A percentile compares a stretch with the other conserved stretches of the same genome.
Conservation (phyloP, 768 basidiomycete genomes). For the Tremella fuciformis region DNA sequence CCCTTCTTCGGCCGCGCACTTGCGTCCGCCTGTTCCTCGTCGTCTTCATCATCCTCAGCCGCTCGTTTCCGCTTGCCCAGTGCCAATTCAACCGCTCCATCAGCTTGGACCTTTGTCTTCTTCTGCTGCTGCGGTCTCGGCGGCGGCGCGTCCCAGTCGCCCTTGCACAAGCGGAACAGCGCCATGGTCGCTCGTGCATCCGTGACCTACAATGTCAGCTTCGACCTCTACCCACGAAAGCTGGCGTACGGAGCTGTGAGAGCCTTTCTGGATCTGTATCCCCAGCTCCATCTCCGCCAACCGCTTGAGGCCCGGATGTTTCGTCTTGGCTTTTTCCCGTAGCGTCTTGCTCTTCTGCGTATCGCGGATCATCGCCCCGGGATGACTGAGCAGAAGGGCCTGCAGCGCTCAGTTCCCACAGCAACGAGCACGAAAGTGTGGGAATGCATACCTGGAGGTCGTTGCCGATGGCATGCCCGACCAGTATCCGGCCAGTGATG, state of each 20-base stretch:
- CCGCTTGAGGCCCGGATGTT: constrained; percentile 71
- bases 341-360: constrained; percentile 53
- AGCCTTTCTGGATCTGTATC: constrained; percentile 76
- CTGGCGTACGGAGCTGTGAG: constrained; percentile 77
- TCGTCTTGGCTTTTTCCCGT: constrained; percentile 61
- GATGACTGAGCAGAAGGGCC: constrained; percentile 55
- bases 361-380: constrained; percentile 52
- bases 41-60: not conserved
- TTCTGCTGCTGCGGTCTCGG: not conserved
- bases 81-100: constrained; percentile 7
- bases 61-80: constrained; percentile 7
- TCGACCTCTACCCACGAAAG: not conserved
- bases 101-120: not conserved
- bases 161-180: constrained; percentile 75
- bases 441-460: constrained; percentile 69
- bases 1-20: not conserved
- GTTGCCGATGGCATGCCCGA: constrained; percentile 89
- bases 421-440: not conserved
- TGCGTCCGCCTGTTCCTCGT: not conserved
- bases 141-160: constrained; percentile 65
- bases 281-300: constrained; percentile 77
- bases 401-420: constrained; percentile 15
- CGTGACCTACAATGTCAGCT: constrained; percentile 62
- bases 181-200: constrained; percentile 97
- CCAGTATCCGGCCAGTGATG: constrained; percentile 70